Base-by-base conservation (phyloP, 2,329 filamentous ascomycete species). In the Talaromyces albobiverticillius region DNA sequence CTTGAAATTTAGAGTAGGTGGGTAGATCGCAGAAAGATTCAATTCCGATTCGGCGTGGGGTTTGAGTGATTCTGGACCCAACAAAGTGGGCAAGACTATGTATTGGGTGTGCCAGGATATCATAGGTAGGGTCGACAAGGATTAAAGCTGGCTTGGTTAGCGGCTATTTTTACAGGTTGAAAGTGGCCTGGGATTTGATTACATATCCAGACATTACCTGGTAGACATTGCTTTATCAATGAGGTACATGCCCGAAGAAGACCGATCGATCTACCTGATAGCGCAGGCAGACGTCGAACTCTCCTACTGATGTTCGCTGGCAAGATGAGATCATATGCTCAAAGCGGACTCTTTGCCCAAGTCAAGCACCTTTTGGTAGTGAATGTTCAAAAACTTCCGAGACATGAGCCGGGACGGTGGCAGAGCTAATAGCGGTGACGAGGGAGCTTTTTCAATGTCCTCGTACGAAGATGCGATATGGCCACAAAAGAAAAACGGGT, bases 401-500 rank as follows among this genome's bases (percentile, higher is more conserved):
- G 40, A 43, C 23, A 43, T 23, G 5, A 43, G 40, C 20, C 40
- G 40, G 20, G 40, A 43, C 9, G 40, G 40, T 26, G 40, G 40
- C 22, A 43, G 18, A 7, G 22, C 13, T 14, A 43, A 25, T 23
- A 43, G 22, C 40, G 40, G 22, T n/a, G 40, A 23, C 23, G 14
- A n/a, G 20, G 20, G 20, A n/a, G 22, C 22, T n/a, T 25, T 43
- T 26, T 43, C 40, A 43, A 43, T 43, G 22, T 43, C 40, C 22
- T 10, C 13, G 22, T 43, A 43, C 4, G 22, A 43, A 23, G 40
- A 25, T 43, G 22, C 22, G 25, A 29, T 29, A 9, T 29, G 25
- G 25, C 25, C 25, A 29, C 25, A 40, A 32, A 51, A 41, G 18
- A 51, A 51, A 32, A 51, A 34, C n/a, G 48, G 48, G n/a, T 51